Evolutionary conservation across 371 early-diverging fungal species (phyloP), one percentile per base, ranked within the genome.

Genomic region (Mortierella sp.): DNA sequence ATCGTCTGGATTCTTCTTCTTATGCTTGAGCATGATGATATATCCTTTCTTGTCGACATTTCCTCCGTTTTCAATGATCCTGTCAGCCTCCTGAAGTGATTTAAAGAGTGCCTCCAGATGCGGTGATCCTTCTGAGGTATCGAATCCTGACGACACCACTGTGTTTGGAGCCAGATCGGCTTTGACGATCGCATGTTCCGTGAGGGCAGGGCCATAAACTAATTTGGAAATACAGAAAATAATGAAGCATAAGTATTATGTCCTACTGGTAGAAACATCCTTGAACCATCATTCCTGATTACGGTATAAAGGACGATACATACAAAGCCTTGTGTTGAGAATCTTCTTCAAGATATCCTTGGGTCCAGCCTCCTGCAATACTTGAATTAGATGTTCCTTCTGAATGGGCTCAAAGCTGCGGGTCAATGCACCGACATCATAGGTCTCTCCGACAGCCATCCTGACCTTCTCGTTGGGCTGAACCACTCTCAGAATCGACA

Each of bases 181-280:
- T 26, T 83, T 88, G 47, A 94, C 74, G 54, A 98, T 91, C 11
- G 94, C 94, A 88, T 98, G 98, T 73, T 99, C 99, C 6, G 95
- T 90, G 80, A 98, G 92, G 5, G 96, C 93, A n/a, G 97, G 96
- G 0, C 98, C 97, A 80, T 97, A 98, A 38, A 93, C 94, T 89
- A 70, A 45, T 60, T 38, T 54, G 10, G n/a, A 42, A 58, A 45
- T 48, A 8, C 47, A 5, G 31, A 24, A 6, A 26, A 13, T 44
- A 5, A 74, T 34, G 34, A 57, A 31, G 1, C 24, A 54, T 54
- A 13, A 65, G 21, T 34, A 3, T 14, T 3, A 2, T 19, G 65
- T 38, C 38, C 65, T 21, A 19, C 19, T 65, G 65, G 8, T 8
- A 38, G 19, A 7, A 7, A 38, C 21, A 1, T 65, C 65, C 65